A percentile compares a stretch with the other conserved stretches of the same genome.
These are phyloP conservation scores for Pseudocercospora macadamiae DNA, from an alignment of 2,329 filamentous ascomycete species.

Conservation along the genomic window DNA sequence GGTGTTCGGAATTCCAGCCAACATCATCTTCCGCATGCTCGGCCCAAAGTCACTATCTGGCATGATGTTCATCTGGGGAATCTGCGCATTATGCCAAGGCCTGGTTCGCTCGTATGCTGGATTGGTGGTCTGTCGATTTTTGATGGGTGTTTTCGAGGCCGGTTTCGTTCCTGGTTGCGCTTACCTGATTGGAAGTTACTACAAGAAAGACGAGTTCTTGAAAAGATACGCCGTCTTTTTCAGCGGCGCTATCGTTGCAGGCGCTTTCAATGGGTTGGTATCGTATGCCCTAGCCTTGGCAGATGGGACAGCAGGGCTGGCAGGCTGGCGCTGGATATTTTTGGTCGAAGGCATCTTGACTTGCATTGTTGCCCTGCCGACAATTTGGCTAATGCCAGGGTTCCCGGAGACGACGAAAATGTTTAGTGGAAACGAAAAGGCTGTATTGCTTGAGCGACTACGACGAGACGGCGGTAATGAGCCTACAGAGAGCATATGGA, in stretches of 20 bases:
- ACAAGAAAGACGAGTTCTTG: slow-evolving; percentile 44
- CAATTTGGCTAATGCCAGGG: slow-evolving; percentile 4
- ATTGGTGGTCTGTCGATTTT: slow-evolving; percentile 38
- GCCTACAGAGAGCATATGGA: slow-evolving; percentile 4
- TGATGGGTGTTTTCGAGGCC: slow-evolving; percentile 43
- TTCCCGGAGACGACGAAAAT: slow-evolving; percentile 5
- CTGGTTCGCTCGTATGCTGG: slow-evolving; percentile 37
- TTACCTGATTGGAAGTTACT: slow-evolving; percentile 40
- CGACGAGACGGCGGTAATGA: slow-evolving; percentile 8
- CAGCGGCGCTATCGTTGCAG: slow-evolving; percentile 34
- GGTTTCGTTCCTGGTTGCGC: slow-evolving; percentile 44
- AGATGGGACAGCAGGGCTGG: slow-evolving; percentile 35
- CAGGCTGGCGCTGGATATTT: slow-evolving; percentile 13
- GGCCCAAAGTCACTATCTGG: slow-evolving; percentile 40
- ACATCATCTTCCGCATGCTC: slow-evolving; percentile 39
- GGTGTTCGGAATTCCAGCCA: slow-evolving; percentile 39
- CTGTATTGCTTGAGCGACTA: slow-evolving; percentile 8
- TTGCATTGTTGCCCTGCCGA: slow-evolving; percentile 9
- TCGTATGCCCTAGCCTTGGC: slow-evolving; percentile 35
- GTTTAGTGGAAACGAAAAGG: slow-evolving; percentile 11
- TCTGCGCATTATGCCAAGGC: slow-evolving; percentile 42
- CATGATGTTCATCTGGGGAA: slow-evolving; percentile 46
- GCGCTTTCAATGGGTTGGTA: slow-evolving; percentile 25
- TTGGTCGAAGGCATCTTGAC: slow-evolving; percentile 10
- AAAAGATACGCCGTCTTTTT: slow-evolving; percentile 41